A percentile compares a stretch with the other conserved stretches of the same genome.
These are phyloP conservation scores for Coelastrella sp. DNA, from an alignment of 139 green algal species.

Conservation along the genomic window DNA sequence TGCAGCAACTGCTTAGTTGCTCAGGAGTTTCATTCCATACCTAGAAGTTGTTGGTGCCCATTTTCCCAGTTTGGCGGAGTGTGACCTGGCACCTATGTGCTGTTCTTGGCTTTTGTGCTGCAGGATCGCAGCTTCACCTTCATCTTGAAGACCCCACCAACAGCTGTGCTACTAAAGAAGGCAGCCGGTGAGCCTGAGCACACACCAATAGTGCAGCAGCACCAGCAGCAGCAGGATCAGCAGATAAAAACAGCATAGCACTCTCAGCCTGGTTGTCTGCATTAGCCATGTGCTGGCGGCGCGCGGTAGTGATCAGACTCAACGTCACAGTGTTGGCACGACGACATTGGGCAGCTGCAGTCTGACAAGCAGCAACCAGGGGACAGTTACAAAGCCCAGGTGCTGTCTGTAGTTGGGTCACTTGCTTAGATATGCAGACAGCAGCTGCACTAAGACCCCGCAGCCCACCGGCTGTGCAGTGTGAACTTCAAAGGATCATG, in stretches of 20 bases:
- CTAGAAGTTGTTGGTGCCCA: too few relatives aligned
- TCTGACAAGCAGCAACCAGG: not conserved
- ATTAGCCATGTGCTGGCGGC: too few relatives aligned
- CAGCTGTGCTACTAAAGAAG: slow-evolving; percentile 96
- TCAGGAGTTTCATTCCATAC: too few relatives aligned
- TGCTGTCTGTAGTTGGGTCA: not conserved
- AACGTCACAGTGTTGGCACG: not conserved
- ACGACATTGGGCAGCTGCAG: not conserved
- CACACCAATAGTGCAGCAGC: not conserved
- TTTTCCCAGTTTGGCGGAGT: too few relatives aligned
- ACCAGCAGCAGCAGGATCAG: slow-evolving; percentile 15
- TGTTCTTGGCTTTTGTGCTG: not conserved
- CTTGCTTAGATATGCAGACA: not conserved
- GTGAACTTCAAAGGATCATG: too few relatives aligned
- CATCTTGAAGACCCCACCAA: slow-evolving; percentile 98
- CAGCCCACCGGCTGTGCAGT: too few relatives aligned
- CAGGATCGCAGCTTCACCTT: slow-evolving; percentile 99
- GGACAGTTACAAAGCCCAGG: not conserved
- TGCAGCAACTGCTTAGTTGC: too few relatives aligned
- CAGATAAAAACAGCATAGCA: too few relatives aligned
- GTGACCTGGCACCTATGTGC: not conserved
- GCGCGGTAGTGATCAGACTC: too few relatives aligned
- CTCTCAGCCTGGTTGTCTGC: too few relatives aligned
- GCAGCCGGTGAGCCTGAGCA: slow-evolving; percentile 79
- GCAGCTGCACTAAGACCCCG: too few relatives aligned